phyloP scores from a whole-genome alignment of 331 rosid species.

The Acacia concinna region DNA sequence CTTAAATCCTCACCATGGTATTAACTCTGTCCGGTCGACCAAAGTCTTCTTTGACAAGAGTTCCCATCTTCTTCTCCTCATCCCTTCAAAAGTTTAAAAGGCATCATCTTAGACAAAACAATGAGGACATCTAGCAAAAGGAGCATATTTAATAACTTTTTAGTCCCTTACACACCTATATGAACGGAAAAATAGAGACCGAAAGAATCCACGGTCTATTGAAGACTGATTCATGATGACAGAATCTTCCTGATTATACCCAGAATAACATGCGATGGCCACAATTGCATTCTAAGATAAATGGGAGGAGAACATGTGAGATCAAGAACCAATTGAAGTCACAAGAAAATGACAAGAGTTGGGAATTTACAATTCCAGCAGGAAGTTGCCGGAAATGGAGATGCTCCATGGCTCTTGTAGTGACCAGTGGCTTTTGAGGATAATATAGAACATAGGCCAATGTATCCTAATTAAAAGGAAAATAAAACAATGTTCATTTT shows the following conservation, averaged over 20 bases:
- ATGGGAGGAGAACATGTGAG: constrained; percentile 25
- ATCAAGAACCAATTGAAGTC: not conserved
- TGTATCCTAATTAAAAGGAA: constrained; percentile 61
- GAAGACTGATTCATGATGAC: constrained; percentile 99
- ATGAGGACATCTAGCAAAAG: not conserved
- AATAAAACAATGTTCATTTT: constrained; percentile 12
- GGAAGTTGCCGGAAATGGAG: constrained; percentile 99
- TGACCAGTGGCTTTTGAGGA: constrained; percentile 97
- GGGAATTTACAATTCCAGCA: constrained; percentile 84
- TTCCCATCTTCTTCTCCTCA: constrained; percentile 99
- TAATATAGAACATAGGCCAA: constrained; percentile 98
- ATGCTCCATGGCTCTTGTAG: constrained; percentile 99
- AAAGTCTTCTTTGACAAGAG: constrained; percentile 96
- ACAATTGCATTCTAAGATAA: constrained; percentile 85
- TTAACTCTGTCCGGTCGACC: constrained; percentile 94
- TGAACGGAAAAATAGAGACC: constrained; percentile 94
- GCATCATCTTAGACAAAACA: not conserved
- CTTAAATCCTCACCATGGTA: constrained; percentile 66
- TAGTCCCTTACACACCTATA: constrained; percentile 58
- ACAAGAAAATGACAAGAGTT: constrained; percentile 7
- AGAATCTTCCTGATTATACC: constrained; percentile 98
- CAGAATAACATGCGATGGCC: constrained; percentile 95
- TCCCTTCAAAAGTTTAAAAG: constrained; percentile 51
- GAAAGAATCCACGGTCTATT: constrained; percentile 94
- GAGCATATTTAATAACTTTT: not conserved